Conservation (phyloP, 495 filamentous ascomycete species). For the Aspergillus biplanus region DNA sequence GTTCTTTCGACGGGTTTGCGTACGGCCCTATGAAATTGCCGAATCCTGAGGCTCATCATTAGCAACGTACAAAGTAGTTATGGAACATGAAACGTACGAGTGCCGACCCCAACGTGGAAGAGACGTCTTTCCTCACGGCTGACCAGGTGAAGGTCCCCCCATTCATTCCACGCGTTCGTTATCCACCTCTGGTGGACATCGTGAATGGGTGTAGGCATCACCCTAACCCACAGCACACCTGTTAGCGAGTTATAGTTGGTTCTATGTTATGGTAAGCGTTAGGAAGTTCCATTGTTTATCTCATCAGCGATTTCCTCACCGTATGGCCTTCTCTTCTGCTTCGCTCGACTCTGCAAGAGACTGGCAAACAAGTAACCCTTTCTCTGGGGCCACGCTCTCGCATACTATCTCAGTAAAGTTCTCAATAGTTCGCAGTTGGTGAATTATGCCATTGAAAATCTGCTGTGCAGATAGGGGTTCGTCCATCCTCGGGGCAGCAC, state of each 20-base stretch:
- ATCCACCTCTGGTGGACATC: slow-evolving; percentile 16
- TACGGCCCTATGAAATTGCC: slow-evolving; percentile 2
- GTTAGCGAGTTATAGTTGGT: slow-evolving; percentile 2
- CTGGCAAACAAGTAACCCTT: neutral
- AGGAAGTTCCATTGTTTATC: neutral
- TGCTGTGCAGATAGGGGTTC: neutral
- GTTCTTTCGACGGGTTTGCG: slow-evolving; percentile 1
- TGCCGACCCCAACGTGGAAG: slow-evolving; percentile 7
- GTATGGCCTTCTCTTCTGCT: neutral
- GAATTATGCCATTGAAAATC: slow-evolving; percentile 4
- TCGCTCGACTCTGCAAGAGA: slow-evolving; percentile 3
- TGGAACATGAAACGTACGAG: slow-evolving; percentile 2
- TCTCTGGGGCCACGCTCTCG: slow-evolving; percentile 1
- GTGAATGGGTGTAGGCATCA: slow-evolving; percentile 9
- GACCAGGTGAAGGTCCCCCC: neutral
- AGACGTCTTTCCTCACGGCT: neutral
- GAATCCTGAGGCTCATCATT: slow-evolving; percentile 2
- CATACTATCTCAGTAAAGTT: slow-evolving; percentile 6
- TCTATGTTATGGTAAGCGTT: neutral
- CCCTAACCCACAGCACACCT: neutral
- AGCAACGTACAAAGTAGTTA: neutral
- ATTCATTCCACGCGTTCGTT: neutral
- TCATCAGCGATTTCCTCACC: neutral
- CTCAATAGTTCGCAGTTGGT: neutral
- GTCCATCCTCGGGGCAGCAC: neutral